Evolutionary conservation across 129 eudicot genomes (phyloP), one percentile per base, ranked within the genome.

Genomic region (Escallonia rubra): DNA sequence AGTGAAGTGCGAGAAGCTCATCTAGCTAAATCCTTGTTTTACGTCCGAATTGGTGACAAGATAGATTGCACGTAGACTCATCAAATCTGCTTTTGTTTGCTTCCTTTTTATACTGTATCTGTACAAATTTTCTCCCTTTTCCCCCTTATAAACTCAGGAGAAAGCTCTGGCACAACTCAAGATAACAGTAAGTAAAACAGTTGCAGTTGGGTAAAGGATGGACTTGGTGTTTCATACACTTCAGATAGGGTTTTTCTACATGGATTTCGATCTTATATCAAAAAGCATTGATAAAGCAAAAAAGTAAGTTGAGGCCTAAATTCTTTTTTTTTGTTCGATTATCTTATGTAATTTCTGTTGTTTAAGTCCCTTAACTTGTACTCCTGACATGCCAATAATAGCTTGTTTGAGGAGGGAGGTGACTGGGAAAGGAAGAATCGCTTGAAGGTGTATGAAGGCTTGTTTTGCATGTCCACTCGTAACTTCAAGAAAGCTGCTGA

Each of bases 1-100:
- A 93, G 98, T 74, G 98, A 93, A 84, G 95, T 93, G 63, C 80
- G 98, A 73, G 98, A 93, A 82, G 98, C 98, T 74, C 96, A 93
- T 82, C 71, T 93, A 66, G 98, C 96, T 51, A 93, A 93, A 72
- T 93, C 96, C 48, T 82, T 93, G 74, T 93, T 86, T 77, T 93
- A 64, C 81, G 82, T 93, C 43, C 78, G 90, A 54, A 84, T 89
- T 39, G 95, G 96, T 57, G 95, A 93, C 79, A 84, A 93, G 91
- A 88, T 84, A 43, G 61, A 45, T 12, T 56, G 45, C 13, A 59
- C 34, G 1, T 0, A 6, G 11, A 12, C 12, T 7, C 57, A 9
- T 13, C 3, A 45, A 10, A 59, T 23, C 49, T n/a, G 46, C 54
- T 2, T 3, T 64, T 14, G 12, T 11, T 14, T 67, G 3, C 15